These are phyloP conservation scores for Halophytophthora polymorphica DNA, from an alignment of 352 stramenopile genomes.

Conservation along the genomic window DNA sequence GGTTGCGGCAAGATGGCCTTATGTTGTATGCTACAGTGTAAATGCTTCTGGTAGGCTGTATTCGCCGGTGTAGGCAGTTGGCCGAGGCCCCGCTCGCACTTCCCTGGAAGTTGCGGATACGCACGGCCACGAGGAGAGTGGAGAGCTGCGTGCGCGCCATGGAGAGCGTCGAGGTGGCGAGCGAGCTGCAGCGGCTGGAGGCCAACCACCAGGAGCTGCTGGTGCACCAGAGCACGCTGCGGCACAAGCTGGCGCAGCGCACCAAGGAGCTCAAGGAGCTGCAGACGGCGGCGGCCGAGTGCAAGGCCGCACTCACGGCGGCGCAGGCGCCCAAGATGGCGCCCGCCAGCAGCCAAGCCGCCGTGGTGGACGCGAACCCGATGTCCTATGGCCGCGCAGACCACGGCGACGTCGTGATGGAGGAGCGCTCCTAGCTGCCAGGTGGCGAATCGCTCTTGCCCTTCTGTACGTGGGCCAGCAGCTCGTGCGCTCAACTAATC, in stretches of 20 bases:
- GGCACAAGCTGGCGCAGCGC: slow-evolving; percentile 39
- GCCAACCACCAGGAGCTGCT: slow-evolving; percentile 59
- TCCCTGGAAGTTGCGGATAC: no score
- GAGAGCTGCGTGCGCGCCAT: no score
- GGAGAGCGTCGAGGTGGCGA: slow-evolving; percentile 3
- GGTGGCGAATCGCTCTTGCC: background rate
- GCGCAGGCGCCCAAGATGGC: background rate
- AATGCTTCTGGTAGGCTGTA: no score
- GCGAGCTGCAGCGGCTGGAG: slow-evolving; percentile 51
- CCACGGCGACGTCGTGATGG: slow-evolving; percentile 1
- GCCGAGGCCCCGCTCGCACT: no score
- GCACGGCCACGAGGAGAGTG: no score
- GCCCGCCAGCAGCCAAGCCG: slow-evolving; percentile 1
- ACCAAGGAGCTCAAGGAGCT: slow-evolving; percentile 43
- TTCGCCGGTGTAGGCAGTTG: no score
- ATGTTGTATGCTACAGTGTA: no score
- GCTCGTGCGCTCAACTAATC: background rate
- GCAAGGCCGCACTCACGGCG: slow-evolving; percentile 10
- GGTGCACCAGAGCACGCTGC: slow-evolving; percentile 53
- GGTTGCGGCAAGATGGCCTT: no score
- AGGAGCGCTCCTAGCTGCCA: background rate
- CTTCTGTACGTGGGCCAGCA: background rate
- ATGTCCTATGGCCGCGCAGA: background rate
- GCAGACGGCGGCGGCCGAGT: slow-evolving; percentile 33
- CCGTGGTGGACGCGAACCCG: background rate